Base-by-base conservation (phyloP, 169 alveolate genomes). In the Plasmodium gaboni region DNA sequence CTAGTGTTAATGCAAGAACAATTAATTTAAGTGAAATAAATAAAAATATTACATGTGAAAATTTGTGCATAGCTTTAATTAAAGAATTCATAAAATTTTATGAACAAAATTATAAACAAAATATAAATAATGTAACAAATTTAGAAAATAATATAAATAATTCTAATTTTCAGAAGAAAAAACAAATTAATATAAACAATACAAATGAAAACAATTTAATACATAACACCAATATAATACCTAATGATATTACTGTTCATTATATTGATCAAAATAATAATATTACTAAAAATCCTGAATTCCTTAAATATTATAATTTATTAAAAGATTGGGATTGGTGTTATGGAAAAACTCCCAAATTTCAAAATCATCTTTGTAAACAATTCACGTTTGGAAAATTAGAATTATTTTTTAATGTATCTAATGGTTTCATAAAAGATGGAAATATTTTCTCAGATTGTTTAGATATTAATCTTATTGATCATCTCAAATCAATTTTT, bases 301-400 rank as follows among this genome's bases (percentile, higher is more conserved):
- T 83, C 69, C 22, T 83, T n/a, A 83, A 83, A 83, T 68, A 50
- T 42, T 67, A 51, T 55, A 83, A 83, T 68, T 15, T 83, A 44
- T 61, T 83, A 26, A 83, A 68, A 22, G 92, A 94, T n/a, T 95
- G 97, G 97, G 95, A 95, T 22, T 96, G 98, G 97, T 70, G 94
- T 44, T 95, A 93, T 86, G 97, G 97, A 17, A 93, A 93, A 57
- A 93, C 96, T 24, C 97, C 98, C 22, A 83, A 83, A 60, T 83
- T 83, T 68, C 91, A 83, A 68, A 83, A 83, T 32, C 46, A 44
- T 68, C 10, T 83, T 19, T 83, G 85, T 19, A 83, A 68, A 48
- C 70, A 51, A 55, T 83, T 83, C 59, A 68, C 10, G 68, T 83
- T 83, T 57, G 91, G 91, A 68, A 53, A 69, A 44, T 1, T 83